Evolutionary conservation across 805 yeast genomes (phyloP), one percentile per base, ranked within the genome.

Genomic region (Yarrowia osloensis): DNA sequence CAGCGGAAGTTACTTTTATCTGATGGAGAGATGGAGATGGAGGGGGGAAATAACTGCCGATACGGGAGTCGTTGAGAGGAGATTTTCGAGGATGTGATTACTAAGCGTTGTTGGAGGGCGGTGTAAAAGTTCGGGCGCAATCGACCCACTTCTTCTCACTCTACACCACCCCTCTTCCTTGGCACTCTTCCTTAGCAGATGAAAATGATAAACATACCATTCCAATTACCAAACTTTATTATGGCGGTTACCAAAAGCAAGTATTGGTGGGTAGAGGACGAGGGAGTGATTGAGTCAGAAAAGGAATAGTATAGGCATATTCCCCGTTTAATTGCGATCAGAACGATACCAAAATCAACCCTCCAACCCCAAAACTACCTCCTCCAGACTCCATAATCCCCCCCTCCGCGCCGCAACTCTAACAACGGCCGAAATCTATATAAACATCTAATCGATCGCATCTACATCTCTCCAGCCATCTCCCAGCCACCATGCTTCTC

Each of bases 141-240:
- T 8, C 42, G 42, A 4, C 7, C n/a, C 12, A 35, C n/a, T n/a
- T n/a, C n/a, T n/a, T n/a, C n/a, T n/a, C 2, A 35, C 19, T 1
- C 7, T 24, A 22, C n/a, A 28, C 33, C 3, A 46, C 55, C 29
- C 44, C 61, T 35, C 46, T 37, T 54, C 46, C 62, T 54, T 54
- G 62, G 62, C 62, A 39, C 46, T 37, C 62, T 54, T 54, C 26
- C 62, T 54, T 37, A 54, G 44, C 46, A 37, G 62, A 54, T 54
- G 44, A 37, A 54, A 54, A 54, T 54, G 62, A 54, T 54, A 54
- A 54, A 54, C 62, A 35, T 24, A 11, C 62, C 22, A 26, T 37
- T 17, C 35, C 26, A 26, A 19, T n/a, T 24, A 37, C 33, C 2
- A 13, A 54, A 54, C 62, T n/a, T 54, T 37, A 37, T 33, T 28